Evolutionary conservation across 2,329 filamentous ascomycete genomes (phyloP).

Genomic region (Stachybotrys chartarum): DNA sequence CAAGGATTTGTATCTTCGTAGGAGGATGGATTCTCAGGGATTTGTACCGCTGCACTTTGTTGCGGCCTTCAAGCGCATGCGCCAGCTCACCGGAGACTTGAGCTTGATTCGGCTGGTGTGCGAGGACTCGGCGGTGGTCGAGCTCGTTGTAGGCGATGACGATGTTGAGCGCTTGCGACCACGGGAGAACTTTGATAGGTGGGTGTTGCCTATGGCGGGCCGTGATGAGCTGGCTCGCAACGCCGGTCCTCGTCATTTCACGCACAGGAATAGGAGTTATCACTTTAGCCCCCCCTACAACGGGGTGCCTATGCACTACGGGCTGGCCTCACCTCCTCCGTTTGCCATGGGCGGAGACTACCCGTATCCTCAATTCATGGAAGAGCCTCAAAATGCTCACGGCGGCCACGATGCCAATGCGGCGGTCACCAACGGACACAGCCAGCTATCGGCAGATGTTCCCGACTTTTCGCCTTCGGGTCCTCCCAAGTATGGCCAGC

Average conservation of each 20-base stretch:
- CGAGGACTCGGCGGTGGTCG: constrained; percentile 63
- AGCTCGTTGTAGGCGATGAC: constrained; percentile 69
- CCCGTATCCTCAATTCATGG: constrained; percentile 22
- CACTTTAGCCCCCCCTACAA: constrained; percentile 21
- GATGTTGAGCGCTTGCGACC: constrained; percentile 71
- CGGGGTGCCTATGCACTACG: constrained; percentile 23
- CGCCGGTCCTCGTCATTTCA: constrained; percentile 48
- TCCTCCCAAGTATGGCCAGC: constrained; percentile 1
- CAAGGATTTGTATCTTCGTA: constrained; percentile 84
- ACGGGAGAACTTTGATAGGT: constrained; percentile 70
- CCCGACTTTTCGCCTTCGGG: constrained; percentile 32
- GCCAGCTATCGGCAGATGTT: constrained; percentile 30
- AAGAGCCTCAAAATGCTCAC: constrained; percentile 27
- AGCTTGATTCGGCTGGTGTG: constrained; percentile 70
- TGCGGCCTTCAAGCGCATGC: constrained; percentile 72
- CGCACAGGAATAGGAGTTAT: constrained; percentile 26
- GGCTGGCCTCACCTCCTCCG: constrained; percentile 17
- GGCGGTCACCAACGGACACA: constrained; percentile 13
- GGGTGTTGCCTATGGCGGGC: constrained; percentile 64
- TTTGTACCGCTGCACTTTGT: constrained; percentile 79
- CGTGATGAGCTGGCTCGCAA: constrained; percentile 69
- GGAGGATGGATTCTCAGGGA: constrained; percentile 91
- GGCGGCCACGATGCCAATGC: constrained; percentile 24
- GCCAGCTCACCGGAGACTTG: constrained; percentile 45
- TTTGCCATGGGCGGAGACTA: constrained; percentile 19